Evolutionary conservation across 164 flowering plant genomes (phyloP).

Genomic region (Piper betle): DNA sequence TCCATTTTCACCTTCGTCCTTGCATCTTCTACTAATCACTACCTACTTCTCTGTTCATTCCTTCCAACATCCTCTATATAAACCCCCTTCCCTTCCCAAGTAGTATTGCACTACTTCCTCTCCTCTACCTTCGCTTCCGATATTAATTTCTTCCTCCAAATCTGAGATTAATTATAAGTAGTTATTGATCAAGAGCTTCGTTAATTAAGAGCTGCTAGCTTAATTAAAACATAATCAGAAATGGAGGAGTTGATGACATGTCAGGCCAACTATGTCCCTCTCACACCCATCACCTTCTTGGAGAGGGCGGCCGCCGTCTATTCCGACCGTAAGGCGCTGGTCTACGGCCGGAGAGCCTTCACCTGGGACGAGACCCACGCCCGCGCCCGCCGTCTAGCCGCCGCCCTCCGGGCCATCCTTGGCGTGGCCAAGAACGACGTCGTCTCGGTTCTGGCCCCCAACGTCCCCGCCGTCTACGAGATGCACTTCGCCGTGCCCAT

Average conservation of each 20-base stretch:
- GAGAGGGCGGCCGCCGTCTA: too few species aligned
- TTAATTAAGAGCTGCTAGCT: neutral
- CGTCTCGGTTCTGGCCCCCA: constrained; percentile 85
- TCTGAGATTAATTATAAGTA: too few species aligned
- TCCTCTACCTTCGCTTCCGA: too few species aligned
- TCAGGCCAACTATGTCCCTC: constrained; percentile 52
- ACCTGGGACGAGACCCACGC: constrained; percentile 67
- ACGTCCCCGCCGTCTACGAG: constrained; percentile 80
- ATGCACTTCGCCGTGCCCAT: constrained; percentile 97
- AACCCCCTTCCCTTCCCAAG: too few species aligned
- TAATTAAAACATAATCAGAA: too few species aligned
- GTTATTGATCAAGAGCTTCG: neutral
- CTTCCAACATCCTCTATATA: neutral
- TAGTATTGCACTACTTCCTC: too few species aligned
- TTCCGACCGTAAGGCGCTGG: constrained; percentile 54
- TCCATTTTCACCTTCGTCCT: neutral
- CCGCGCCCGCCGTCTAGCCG: constrained; percentile 71
- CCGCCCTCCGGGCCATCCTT: constrained; percentile 42
- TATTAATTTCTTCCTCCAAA: too few species aligned
- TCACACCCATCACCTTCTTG: too few species aligned
- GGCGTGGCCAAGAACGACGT: constrained; percentile 49
- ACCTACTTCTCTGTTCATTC: too few species aligned
- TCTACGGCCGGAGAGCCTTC: constrained; percentile 45
- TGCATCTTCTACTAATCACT: neutral
- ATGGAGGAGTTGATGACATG: constrained; percentile 60